These are phyloP conservation scores for Trametes elegans DNA, from an alignment of 768 basidiomycete genomes.

Conservation along the genomic window DNA sequence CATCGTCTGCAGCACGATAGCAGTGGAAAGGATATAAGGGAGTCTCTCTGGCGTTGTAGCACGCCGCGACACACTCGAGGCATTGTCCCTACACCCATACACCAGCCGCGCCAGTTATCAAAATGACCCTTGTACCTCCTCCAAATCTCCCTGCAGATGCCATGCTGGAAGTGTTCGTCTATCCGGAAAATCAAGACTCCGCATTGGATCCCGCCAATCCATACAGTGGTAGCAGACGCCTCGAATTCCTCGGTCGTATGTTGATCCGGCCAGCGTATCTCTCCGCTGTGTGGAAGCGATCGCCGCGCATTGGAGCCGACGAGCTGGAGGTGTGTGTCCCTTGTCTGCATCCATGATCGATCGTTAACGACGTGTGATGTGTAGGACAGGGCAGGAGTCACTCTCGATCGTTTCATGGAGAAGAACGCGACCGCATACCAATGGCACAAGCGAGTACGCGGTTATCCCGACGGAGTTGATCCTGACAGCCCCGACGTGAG, in stretches of 20 bases:
- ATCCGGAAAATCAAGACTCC: neutral
- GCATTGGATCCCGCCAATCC: neutral
- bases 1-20: neutral
- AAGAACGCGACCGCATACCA: neutral
- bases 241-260: neutral
- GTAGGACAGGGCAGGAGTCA: neutral
- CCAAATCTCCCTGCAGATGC: neutral
- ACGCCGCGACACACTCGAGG: neutral
- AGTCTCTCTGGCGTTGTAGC: neutral
- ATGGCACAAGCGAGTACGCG: neutral
- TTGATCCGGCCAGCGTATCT: neutral
- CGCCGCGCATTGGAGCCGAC: neutral
- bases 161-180: conserved; percentile 5
- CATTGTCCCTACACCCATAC: neutral
- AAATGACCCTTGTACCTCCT: neutral
- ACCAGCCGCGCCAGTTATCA: neutral
- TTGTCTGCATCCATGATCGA: too few relatives aligned
- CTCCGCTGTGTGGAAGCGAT: neutral
- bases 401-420: neutral
- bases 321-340: neutral
- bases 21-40: neutral
- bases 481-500: neutral
- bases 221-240: conserved; percentile 1
- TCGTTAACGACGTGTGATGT: neutral
- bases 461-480: neutral